Evolutionary conservation across 108 stramenopile species (phyloP).

Genomic region (Nitzschia sp.): DNA sequence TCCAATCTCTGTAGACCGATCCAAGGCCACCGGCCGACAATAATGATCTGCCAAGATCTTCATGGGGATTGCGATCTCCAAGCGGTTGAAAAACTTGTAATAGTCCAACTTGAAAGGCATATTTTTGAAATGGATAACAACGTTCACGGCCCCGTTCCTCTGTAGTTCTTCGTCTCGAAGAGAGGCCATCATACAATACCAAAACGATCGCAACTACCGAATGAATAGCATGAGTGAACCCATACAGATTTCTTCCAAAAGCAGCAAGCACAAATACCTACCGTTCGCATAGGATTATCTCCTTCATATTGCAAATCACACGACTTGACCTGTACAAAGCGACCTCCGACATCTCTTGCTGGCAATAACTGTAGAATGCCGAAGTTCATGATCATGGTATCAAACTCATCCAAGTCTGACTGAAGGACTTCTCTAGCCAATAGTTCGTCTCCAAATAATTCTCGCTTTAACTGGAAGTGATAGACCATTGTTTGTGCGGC

Average conservation of each 20-base stretch:
- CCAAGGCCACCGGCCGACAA: neutral
- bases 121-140: slow-evolving; percentile 1
- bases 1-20: neutral
- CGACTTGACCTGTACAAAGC: neutral
- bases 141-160: slow-evolving; percentile 7
- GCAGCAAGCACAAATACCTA: neutral
- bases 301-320: neutral
- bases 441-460: slow-evolving; percentile 37
- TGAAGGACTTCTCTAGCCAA: slow-evolving; percentile 1
- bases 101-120: neutral
- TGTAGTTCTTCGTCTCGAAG: slow-evolving; percentile 25
- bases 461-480: slow-evolving; percentile 34
- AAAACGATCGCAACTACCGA: neutral
- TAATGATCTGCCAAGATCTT: neutral
- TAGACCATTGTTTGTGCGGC: slow-evolving; percentile 35
- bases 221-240: too few species aligned
- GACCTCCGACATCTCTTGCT: slow-evolving; percentile 6
- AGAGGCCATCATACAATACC: neutral
- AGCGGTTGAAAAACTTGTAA: neutral
- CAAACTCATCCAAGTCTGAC: neutral
- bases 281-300: neutral
- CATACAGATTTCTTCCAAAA: too few species aligned
- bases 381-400: neutral
- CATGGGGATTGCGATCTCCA: slow-evolving; percentile 3
- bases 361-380: slow-evolving; percentile 2